These are phyloP conservation scores for Laetiporus sulphureus DNA, from an alignment of 1,284 basidiomycete species.

Conservation along the genomic window DNA sequence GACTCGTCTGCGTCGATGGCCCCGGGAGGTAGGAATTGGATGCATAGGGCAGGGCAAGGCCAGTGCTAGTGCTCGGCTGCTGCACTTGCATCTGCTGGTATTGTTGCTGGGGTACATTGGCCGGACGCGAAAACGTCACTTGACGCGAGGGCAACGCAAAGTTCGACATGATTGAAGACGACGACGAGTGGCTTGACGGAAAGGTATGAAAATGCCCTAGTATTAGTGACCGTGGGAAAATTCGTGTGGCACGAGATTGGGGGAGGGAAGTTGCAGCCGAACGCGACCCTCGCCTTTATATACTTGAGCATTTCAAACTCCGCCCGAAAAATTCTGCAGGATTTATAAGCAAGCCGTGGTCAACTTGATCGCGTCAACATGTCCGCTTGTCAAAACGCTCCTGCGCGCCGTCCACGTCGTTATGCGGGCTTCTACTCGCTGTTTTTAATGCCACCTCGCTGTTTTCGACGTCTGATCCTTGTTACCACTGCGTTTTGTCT, in stretches of 20 bases:
- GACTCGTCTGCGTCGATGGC: constrained; percentile 31
- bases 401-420: too few relatives aligned
- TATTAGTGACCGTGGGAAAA: constrained; percentile 29
- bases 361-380: background rate
- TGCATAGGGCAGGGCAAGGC: constrained; percentile 42
- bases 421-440: too few relatives aligned
- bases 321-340: constrained; percentile 17
- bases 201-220: too few relatives aligned
- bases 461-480: too few relatives aligned
- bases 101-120: constrained; percentile 33
- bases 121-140: constrained; percentile 65
- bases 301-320: constrained; percentile 23
- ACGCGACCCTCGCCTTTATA: constrained; percentile 10
- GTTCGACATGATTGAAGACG: constrained; percentile 39
- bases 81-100: constrained; percentile 29
- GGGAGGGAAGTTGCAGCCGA: constrained; percentile 14
- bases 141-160: constrained; percentile 71
- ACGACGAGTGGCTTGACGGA: background rate
- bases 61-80: constrained; percentile 27
- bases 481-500: too few relatives aligned
- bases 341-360: constrained; percentile 12
- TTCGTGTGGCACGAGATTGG: constrained; percentile 8
- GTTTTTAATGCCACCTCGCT: too few relatives aligned
- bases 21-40: constrained; percentile 35
- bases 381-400: too few relatives aligned